A percentile compares a stretch with the other conserved stretches of the same genome.
These are phyloP conservation scores for Fusarium sororula DNA, from an alignment of 2,329 filamentous ascomycete species.

Conservation along the genomic window DNA sequence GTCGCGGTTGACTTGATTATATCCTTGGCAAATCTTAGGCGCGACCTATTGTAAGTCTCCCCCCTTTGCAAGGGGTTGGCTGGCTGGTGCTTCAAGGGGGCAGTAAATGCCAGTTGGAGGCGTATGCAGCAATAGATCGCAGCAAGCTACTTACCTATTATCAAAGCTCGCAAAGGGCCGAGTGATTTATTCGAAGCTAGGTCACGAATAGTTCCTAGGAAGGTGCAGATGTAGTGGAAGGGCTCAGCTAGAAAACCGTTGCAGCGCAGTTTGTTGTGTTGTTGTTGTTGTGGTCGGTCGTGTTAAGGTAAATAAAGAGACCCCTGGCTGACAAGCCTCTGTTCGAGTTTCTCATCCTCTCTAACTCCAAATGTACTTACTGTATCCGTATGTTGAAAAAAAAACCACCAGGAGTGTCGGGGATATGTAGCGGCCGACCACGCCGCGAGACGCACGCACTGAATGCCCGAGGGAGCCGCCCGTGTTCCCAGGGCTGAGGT, in stretches of 20 bases:
- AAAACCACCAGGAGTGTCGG: conserved; percentile 16
- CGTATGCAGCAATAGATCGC: conserved; percentile 7
- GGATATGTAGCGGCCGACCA: conserved; percentile 23
- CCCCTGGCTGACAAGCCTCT: conserved; percentile 19
- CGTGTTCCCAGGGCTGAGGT: conserved; percentile 32
- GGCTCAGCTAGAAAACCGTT: background rate
- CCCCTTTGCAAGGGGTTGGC: conserved; percentile 37
- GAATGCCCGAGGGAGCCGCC: conserved; percentile 25
- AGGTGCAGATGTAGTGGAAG: background rate
- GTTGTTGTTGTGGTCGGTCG: background rate
- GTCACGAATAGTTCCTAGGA: background rate
- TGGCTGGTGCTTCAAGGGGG: conserved; percentile 33
- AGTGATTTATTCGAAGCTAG: background rate
- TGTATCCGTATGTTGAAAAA: background rate
- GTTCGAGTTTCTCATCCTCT: conserved; percentile 12
- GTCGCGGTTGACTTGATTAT: conserved; percentile 1
- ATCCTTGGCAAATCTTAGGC: conserved; percentile 32
- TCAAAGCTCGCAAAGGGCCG: conserved; percentile 8
- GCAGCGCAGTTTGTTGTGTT: background rate
- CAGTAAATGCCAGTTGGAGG: conserved; percentile 35
- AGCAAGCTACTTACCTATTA: conserved; percentile 4
- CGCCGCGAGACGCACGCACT: conserved; percentile 15
- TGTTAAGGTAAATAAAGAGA: background rate
- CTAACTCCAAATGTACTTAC: background rate
- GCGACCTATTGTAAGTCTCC: conserved; percentile 21